A percentile compares a stretch with the other conserved stretches of the same genome.
Conservation (phyloP, 257 asterid genomes). For the Hygrophila difformis region DNA sequence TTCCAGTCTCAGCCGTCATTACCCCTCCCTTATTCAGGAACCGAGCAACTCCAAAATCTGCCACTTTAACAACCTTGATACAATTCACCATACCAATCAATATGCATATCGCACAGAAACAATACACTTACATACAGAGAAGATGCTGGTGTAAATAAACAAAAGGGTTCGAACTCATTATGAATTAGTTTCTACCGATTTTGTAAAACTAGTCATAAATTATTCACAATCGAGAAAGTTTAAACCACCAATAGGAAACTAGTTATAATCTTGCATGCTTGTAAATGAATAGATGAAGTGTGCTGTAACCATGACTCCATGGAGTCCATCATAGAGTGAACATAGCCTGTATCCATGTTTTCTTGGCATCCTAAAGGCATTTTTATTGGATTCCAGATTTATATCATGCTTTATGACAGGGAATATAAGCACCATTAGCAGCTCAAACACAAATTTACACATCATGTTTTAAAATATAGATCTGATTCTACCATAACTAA, state of each 20-base stretch:
- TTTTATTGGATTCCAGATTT: too few relatives aligned
- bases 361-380: too few relatives aligned
- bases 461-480: not conserved
- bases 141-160: not conserved
- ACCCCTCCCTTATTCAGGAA: conserved; percentile 84
- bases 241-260: not conserved
- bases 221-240: too few relatives aligned
- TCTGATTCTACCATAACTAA: not conserved
- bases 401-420: too few relatives aligned
- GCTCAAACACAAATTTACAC: too few relatives aligned
- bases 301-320: too few relatives aligned
- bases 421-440: too few relatives aligned
- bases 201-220: not conserved
- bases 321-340: too few relatives aligned
- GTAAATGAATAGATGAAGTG: too few relatives aligned
- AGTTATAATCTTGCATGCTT: not conserved
- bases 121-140: not conserved
- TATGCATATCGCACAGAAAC: not conserved
- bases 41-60: conserved; percentile 96
- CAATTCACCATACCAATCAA: too few relatives aligned
- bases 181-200: not conserved
- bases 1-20: conserved; percentile 99
- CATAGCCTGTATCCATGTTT: too few relatives aligned
- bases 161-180: not conserved
- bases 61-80: conserved; percentile 82